A percentile compares a stretch with the other conserved stretches of the same genome.
phyloP scores from a whole-genome alignment of 495 filamentous ascomycete species.

The Neurospora intermedia region DNA sequence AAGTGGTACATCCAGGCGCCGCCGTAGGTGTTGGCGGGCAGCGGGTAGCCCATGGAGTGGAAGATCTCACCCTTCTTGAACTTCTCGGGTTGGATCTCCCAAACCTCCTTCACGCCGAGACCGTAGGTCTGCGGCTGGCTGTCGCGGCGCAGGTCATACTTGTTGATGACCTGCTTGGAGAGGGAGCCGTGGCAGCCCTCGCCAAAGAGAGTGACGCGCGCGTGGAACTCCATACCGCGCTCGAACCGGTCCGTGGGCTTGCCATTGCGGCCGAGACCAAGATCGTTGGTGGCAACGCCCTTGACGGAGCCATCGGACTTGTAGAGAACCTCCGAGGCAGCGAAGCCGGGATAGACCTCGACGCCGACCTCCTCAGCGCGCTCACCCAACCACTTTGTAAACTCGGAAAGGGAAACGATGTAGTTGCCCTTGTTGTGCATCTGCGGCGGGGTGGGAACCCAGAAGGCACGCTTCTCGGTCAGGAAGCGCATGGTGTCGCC shows the following conservation, averaged over 20 bases:
- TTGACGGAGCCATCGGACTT: slow-evolving; percentile 74
- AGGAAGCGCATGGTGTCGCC: slow-evolving; percentile 88
- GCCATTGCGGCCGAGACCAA: slow-evolving; percentile 71
- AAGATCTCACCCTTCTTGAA: slow-evolving; percentile 75
- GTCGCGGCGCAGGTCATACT: slow-evolving; percentile 82
- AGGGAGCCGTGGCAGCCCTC: slow-evolving; percentile 96
- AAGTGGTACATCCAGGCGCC: slow-evolving; percentile 99
- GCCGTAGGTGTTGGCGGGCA: slow-evolving; percentile 84
- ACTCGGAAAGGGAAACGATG: slow-evolving; percentile 88
- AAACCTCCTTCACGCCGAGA: slow-evolving; percentile 90
- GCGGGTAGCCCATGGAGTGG: slow-evolving; percentile 90
- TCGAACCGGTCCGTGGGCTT: slow-evolving; percentile 88
- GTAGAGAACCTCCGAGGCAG: slow-evolving; percentile 88
- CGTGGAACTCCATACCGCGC: slow-evolving; percentile 97
- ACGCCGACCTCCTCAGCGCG: slow-evolving; percentile 94
- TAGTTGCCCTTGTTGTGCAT: slow-evolving; percentile 99
- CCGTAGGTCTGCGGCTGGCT: slow-evolving; percentile 93
- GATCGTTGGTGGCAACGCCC: slow-evolving; percentile 93
- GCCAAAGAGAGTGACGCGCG: slow-evolving; percentile 81
- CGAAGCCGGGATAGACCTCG: slow-evolving; percentile 95
- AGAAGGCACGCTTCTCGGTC: slow-evolving; percentile 68
- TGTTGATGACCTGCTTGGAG: slow-evolving; percentile 91
- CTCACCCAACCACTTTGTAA: slow-evolving; percentile 90
- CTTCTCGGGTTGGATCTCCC: slow-evolving; percentile 91
- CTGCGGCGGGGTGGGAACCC: slow-evolving; percentile 82